A percentile compares a stretch with the other conserved stretches of the same genome.
Conservation (phyloP, 768 basidiomycete genomes). For the Termitomyces sp. region DNA sequence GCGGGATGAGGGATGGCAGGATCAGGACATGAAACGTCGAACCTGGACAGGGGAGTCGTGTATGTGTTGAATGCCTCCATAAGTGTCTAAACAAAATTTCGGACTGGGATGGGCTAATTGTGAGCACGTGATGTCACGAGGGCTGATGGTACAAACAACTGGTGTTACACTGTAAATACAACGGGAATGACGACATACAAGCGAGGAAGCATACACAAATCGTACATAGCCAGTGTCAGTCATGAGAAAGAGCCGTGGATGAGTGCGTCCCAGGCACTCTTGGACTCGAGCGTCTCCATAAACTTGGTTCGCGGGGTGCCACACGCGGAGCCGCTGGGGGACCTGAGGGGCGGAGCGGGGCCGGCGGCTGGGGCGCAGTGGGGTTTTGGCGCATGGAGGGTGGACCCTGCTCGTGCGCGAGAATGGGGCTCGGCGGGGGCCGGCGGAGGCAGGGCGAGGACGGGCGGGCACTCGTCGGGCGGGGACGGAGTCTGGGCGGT, state of each 20-base stretch:
- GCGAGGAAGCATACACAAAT: background rate
- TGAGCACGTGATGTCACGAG: conserved; percentile 1
- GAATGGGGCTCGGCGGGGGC: conserved; percentile 1
- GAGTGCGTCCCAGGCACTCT: conserved; percentile 63
- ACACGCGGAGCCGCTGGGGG: conserved; percentile 13
- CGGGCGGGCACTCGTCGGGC: conserved; percentile 9
- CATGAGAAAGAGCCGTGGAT: conserved; percentile 64
- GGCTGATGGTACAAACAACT: background rate
- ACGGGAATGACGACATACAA: background rate
- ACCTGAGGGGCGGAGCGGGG: conserved; percentile 3
- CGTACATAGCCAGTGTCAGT: conserved; percentile 11
- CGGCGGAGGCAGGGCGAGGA: conserved; percentile 10
- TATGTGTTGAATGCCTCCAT: conserved; percentile 69
- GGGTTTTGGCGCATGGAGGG: conserved; percentile 14
- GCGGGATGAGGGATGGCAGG: conserved; percentile 2
- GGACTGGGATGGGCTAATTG: background rate
- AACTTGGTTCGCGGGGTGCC: conserved; percentile 40
- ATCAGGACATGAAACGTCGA: background rate
- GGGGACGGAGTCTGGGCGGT: conserved; percentile 6
- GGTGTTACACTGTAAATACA: background rate
- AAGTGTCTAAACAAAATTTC: conserved; percentile 2
- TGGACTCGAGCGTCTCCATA: conserved; percentile 50
- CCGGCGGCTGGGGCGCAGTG: conserved; percentile 11
- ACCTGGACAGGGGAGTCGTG: conserved; percentile 82
- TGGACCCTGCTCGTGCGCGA: background rate